Evolutionary conservation across 2,329 filamentous ascomycete species (phyloP), one percentile per base, ranked within the genome.

Genomic region (Botrytis pseudocinerea): DNA sequence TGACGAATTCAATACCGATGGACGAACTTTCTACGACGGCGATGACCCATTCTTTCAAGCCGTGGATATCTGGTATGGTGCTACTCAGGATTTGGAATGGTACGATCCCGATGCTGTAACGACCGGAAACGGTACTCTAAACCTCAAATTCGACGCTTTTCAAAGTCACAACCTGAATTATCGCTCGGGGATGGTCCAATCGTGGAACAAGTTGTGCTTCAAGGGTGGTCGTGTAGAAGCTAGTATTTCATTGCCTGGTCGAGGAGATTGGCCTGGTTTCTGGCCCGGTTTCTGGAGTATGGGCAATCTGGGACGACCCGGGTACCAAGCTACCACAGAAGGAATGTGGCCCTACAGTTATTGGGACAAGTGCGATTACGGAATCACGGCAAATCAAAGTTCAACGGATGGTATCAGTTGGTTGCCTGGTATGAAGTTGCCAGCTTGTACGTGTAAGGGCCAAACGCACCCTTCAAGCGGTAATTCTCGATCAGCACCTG

Each of bases 281-380:
- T 93, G 91, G 91, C 91, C 91, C 60, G 91, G 91, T 81, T 91
- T 92, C 81, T 93, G 91, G 91, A 85, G 90, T 0, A 92, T 93
- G 89, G 91, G 91, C 7, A 93, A 93, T 78, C 85, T 93, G 35
- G 91, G 88, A 54, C 86, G 91, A 76, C 89, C 91, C 40, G 91
- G 91, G 20, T 92, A 92, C 80, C 85, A 89, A 46, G 88, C 90
- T 16, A 92, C 90, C 1, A 93, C 90, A 0, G 91, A 93, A 75
- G 91, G 91, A 7, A 85, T 92, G 81, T 93, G 91, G 91, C 91
- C 91, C 0, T 93, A 93, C 83, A 92, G 89, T 76, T 93, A 93
- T 79, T 85, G 89, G 76, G 86, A 92, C 77, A 82, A 86, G 61
- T 93, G 91, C 78, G 91, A 93, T 80, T 85, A 86, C 38, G 91